Base-by-base conservation (phyloP, 306 rosid species). In the Datisca glomerata region DNA sequence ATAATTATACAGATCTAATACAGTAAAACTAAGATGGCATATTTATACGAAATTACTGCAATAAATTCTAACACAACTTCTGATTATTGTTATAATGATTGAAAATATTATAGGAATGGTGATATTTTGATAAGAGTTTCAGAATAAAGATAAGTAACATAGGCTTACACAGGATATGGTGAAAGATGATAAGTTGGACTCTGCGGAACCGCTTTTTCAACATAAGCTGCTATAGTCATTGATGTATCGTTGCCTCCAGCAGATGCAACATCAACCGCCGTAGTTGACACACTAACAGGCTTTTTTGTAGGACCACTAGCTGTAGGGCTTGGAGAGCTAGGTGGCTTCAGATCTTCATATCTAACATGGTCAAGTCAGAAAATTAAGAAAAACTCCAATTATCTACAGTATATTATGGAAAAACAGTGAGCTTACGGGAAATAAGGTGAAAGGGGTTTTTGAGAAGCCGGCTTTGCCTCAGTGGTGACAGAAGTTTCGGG, bases 261-360 rank as follows among this genome's bases (percentile, higher is more conserved):
- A 12, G 48, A 45, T 21, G 31, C 45, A n/a, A n/a, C n/a, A 46
- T 68, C 68, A 25, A 42, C n/a, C n/a, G n/a, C 52, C 6, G 32
- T 10, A 24, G 60, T 51, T 21, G 69, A 43, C 31, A 45, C 45
- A 49, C 51, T 20, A 24, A 21, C 36, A 49, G 72, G 57, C 1
- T 18, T 59, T 45, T 49, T 56, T 36, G 21, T 58, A 56, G 70
- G 59, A 17, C 54, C 68, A 41, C 72, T 59, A 29, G 71, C 75
- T 23, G 66, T 48, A 42, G 81, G 84, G 44, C 41, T 55, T n/a
- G 91, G 91, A 33, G 80, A 75, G 56, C 62, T 65, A 7, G 81
- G 81, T 40, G 85, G 85, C 48, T 72, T 80, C 59, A 80, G 55
- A 59, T 75, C 73, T 49, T 66, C 85, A 21, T 75, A 71, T 32